phyloP scores from a whole-genome alignment of 345 rosid genomes.

The Clarkia xantiana region DNA sequence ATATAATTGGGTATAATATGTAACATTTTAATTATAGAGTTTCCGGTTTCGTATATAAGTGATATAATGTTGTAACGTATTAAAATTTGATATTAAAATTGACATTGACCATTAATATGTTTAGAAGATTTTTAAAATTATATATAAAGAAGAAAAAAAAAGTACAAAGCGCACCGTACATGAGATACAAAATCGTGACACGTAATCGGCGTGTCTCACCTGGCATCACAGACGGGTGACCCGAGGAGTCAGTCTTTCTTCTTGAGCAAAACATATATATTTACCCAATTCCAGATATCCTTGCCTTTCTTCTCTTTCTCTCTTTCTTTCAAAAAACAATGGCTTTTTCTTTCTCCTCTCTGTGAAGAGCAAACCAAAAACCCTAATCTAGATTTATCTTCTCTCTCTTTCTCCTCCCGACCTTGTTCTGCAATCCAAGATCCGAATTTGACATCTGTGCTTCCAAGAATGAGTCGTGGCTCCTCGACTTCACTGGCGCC shows the following conservation, averaged over 20 bases:
- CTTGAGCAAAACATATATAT: background rate
- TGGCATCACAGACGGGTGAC: conserved; percentile 2
- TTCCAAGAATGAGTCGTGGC: conserved; percentile 33
- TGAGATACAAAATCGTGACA: too few relatives aligned
- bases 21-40: too few relatives aligned
- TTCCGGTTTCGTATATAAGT: too few relatives aligned
- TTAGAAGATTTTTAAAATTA: too few relatives aligned
- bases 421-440: background rate
- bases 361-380: conserved; percentile 3
- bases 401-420: background rate
- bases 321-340: background rate
- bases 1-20: too few relatives aligned
- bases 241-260: background rate
- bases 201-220: too few relatives aligned
- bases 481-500: conserved; percentile 54
- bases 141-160: background rate
- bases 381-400: background rate
- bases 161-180: background rate
- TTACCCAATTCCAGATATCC: background rate
- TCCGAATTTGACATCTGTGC: background rate
- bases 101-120: too few relatives aligned
- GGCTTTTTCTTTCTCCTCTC: background rate
- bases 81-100: too few relatives aligned
- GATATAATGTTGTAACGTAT: too few relatives aligned
- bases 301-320: background rate